Percentiles rank a stretch among this genome's conserved stretches.
phyloP scores from a whole-genome alignment of 83 land plant species.

The Diphasiastrum complanatum region DNA sequence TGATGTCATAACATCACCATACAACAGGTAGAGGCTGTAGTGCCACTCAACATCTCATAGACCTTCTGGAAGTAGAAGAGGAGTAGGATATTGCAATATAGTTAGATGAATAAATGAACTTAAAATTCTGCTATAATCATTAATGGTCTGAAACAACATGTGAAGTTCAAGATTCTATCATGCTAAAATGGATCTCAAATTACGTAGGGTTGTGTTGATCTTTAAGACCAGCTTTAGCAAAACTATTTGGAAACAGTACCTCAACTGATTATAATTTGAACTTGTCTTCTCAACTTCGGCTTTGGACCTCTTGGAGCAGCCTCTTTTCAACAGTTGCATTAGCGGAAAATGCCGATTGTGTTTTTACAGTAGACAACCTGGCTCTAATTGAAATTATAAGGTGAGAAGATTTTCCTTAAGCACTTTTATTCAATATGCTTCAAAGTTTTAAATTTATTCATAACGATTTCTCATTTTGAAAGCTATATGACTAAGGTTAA shows the following conservation, averaged over 20 bases:
- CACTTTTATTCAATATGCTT: not conserved
- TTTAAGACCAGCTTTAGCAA: no score
- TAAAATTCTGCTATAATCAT: no score
- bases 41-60: not conserved
- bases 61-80: no score
- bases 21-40: constrained; percentile 27
- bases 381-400: constrained; percentile 31
- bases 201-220: constrained; percentile 9
- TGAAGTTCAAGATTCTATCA: no score
- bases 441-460: not conserved
- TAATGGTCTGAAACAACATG: no score
- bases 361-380: constrained; percentile 34
- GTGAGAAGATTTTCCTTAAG: not conserved
- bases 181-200: not conserved
- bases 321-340: constrained; percentile 24
- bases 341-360: constrained; percentile 36
- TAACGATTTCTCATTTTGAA: not conserved
- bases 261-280: no score
- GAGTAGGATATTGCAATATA: no score
- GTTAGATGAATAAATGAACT: no score
- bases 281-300: not conserved
- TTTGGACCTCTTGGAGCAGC: constrained; percentile 15
- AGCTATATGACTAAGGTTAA: not conserved
- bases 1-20: constrained; percentile 43
- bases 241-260: no score